Evolutionary conservation across 2,329 filamentous ascomycete species (phyloP), one percentile per base, ranked within the genome.

Genomic region (Dactylellina cionopaga): DNA sequence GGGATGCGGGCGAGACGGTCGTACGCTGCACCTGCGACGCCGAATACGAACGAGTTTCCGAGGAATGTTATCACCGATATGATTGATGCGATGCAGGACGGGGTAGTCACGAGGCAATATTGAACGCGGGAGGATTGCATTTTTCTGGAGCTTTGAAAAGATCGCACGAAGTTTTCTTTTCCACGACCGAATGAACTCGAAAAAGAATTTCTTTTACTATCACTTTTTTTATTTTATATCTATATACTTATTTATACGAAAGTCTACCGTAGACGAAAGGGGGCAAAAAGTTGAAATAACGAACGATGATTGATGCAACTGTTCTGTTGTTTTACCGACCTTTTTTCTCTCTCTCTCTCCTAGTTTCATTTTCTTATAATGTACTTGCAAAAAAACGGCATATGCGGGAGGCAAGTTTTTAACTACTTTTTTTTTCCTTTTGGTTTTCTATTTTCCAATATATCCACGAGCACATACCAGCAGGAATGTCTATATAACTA

Each of bases 41-140:
- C 66, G n/a, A 72, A 51, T 37, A 58, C 58, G 6, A 43, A 25
- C 10, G 66, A 72, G 52, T 55, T 62, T 35, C 65, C 65, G 31
- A 27, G 56, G 41, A 70, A 52, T 43, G 22, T 60, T 10, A 59
- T 72, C 29, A 33, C 15, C 22, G 59, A 63, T 19, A 64, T 72
- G 49, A 72, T 64, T 37, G 66, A 72, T 19, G 58, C 52, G 49
- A 52, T 58, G 13, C 31, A 58, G 13, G 66, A 56, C 13, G 56
- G 56, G 24, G 17, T 70, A 13, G 43, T 63, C 37, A 25, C 44
- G n/a, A 29, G 39, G 31, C 37, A 27, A n/a, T n/a, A n/a, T n/a
- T n/a, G n/a, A n/a, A n/a, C n/a, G n/a, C n/a, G n/a, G n/a, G n/a
- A n/a, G n/a, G n/a, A n/a, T n/a, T n/a, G n/a, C n/a, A n/a, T n/a